phyloP scores from a whole-genome alignment of 164 flowering plant genomes.

The Berberis thunbergii region DNA sequence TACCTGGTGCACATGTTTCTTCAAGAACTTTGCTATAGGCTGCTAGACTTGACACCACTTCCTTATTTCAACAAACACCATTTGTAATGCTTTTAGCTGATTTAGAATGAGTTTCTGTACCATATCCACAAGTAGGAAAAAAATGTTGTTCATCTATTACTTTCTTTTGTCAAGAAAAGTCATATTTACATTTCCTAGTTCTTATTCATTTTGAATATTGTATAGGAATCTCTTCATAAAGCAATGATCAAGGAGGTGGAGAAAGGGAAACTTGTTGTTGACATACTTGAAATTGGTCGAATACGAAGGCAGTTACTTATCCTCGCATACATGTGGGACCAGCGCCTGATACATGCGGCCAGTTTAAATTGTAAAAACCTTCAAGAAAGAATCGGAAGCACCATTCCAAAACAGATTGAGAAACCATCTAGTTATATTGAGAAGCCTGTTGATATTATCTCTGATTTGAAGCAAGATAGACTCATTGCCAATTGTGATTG shows the following conservation, averaged over 20 bases:
- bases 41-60: too few relatives aligned
- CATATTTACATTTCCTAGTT: not conserved
- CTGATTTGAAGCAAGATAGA: constrained; percentile 14
- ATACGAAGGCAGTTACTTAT: constrained; percentile 69
- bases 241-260: constrained; percentile 37
- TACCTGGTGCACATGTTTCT: not conserved
- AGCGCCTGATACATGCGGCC: constrained; percentile 55
- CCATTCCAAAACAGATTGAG: constrained; percentile 23
- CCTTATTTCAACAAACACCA: too few relatives aligned
- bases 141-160: too few relatives aligned
- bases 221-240: constrained; percentile 58
- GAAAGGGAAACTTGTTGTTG: constrained; percentile 62
- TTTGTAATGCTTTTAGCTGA: too few relatives aligned
- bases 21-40: too few relatives aligned
- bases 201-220: constrained; percentile 4
- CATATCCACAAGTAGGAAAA: too few relatives aligned
- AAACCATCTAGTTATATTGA: constrained; percentile 24
- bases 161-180: not conserved
- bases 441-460: constrained; percentile 22
- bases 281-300: constrained; percentile 80
- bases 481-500: constrained; percentile 24
- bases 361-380: constrained; percentile 22
- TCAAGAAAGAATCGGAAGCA: constrained; percentile 15
- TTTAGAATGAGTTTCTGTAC: too few relatives aligned
- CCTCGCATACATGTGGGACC: constrained; percentile 88